Percentiles rank a stretch among this genome's conserved stretches.
These are phyloP conservation scores for Fusarium sp. DNA, from an alignment of 2,329 filamentous ascomycete genomes.

Conservation along the genomic window DNA sequence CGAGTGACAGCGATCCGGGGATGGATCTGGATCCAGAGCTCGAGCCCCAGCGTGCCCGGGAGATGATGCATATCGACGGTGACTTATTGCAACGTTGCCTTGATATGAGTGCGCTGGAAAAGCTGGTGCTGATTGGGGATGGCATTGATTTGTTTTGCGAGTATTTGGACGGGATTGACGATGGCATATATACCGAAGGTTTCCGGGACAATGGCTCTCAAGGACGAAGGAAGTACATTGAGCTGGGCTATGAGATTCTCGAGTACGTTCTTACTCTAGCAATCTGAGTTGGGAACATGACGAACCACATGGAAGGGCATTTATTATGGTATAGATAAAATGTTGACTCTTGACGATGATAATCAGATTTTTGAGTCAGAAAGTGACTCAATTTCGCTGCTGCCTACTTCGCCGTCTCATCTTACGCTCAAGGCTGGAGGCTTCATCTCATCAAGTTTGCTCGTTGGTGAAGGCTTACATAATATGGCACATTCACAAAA, in stretches of 20 bases:
- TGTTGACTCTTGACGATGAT: neutral
- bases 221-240: conserved; percentile 50
- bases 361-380: neutral
- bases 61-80: conserved; percentile 72
- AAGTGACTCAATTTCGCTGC: neutral
- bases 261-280: conserved; percentile 62
- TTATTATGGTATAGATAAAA: neutral
- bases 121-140: conserved; percentile 48
- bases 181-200: conserved; percentile 51
- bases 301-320: neutral
- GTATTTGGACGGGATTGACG: conserved; percentile 61
- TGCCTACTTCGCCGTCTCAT: neutral
- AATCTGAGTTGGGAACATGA: conserved; percentile 47
- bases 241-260: conserved; percentile 63
- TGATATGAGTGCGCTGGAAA: conserved; percentile 55
- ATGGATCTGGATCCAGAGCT: conserved; percentile 35
- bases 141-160: conserved; percentile 55
- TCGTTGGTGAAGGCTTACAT: conserved; percentile 36
- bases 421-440: neutral
- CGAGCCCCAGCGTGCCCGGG: conserved; percentile 50
- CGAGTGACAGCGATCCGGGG: conserved; percentile 2
- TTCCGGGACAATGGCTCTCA: conserved; percentile 42
- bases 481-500: conserved; percentile 44
- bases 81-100: conserved; percentile 69
- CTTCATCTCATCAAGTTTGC: neutral